Evolutionary conservation across 495 filamentous ascomycete species (phyloP).

Genomic region (Sporormia fimetaria): DNA sequence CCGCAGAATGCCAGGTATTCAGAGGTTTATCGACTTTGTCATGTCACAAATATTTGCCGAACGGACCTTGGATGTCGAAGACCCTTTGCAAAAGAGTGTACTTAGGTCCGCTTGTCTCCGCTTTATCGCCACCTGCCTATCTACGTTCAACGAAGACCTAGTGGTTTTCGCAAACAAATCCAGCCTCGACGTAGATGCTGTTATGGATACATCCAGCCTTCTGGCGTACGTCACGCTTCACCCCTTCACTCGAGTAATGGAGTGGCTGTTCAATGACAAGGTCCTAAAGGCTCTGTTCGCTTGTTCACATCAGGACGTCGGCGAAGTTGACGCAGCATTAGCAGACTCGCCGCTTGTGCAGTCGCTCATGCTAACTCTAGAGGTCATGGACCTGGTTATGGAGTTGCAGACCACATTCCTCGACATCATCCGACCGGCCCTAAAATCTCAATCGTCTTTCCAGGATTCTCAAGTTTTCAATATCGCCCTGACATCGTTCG

Average conservation of each 20-base stretch:
- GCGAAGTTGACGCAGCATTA: conserved; percentile 51
- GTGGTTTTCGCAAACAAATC: conserved; percentile 69
- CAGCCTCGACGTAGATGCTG: conserved; percentile 56
- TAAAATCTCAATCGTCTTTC: conserved; percentile 43
- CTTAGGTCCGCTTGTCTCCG: conserved; percentile 67
- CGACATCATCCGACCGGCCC: conserved; percentile 66
- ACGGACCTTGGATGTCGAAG: conserved; percentile 48
- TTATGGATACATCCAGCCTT: conserved; percentile 58
- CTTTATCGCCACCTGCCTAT: conserved; percentile 62
- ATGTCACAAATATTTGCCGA: conserved; percentile 59
- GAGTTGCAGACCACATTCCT: conserved; percentile 85
- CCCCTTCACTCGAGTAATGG: conserved; percentile 85
- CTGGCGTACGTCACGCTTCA: conserved; percentile 71
- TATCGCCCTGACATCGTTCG: conserved; percentile 66
- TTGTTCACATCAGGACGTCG: conserved; percentile 58
- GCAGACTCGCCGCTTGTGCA: conserved; percentile 65
- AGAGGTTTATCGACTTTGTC: conserved; percentile 83
- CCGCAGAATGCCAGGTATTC: conserved; percentile 74
- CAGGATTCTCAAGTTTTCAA: conserved; percentile 46
- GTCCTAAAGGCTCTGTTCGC: conserved; percentile 68
- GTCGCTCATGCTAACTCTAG: conserved; percentile 59
- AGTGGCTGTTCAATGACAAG: conserved; percentile 93
- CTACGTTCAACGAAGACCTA: conserved; percentile 83
- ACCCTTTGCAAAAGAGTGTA: conserved; percentile 51
- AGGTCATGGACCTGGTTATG: conserved; percentile 69